Evolutionary conservation across 2,329 filamentous ascomycete species (phyloP).

Genomic region (Penicillium fuscoglaucum): DNA sequence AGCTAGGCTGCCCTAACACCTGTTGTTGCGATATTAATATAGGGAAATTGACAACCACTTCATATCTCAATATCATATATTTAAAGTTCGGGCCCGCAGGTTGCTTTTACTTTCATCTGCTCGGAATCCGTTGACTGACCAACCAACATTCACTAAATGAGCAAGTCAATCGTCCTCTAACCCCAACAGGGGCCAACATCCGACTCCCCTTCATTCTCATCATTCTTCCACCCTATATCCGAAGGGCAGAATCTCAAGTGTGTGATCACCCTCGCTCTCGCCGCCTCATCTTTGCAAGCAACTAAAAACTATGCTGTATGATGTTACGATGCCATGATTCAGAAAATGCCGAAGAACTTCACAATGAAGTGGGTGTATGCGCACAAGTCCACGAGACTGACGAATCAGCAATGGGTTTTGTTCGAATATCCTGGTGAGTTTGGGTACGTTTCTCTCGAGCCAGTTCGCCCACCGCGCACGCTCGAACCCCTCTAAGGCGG

Average conservation of each 20-base stretch:
- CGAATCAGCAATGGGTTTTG: background rate
- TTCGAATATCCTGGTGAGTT: background rate
- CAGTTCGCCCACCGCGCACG: slow-evolving; percentile 60
- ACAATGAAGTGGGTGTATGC: too few relatives aligned
- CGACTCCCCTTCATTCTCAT: background rate
- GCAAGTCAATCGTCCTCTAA: background rate
- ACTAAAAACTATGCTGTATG: too few relatives aligned
- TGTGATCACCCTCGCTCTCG: background rate
- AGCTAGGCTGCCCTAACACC: background rate
- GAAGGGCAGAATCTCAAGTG: background rate
- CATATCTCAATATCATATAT: background rate
- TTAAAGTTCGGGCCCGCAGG: background rate
- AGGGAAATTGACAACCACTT: background rate
- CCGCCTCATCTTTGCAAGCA: background rate
- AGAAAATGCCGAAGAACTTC: background rate
- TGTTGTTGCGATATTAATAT: background rate
- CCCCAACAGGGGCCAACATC: background rate
- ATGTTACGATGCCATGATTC: background rate
- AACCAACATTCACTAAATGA: too few relatives aligned
- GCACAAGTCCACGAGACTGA: background rate
- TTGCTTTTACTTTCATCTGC: background rate
- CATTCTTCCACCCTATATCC: background rate
- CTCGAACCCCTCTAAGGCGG: slow-evolving; percentile 72
- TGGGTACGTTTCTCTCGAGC: background rate
- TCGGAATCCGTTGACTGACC: background rate